These are phyloP conservation scores for Neonectria punicea DNA, from an alignment of 2,329 filamentous ascomycete species.

Conservation along the genomic window DNA sequence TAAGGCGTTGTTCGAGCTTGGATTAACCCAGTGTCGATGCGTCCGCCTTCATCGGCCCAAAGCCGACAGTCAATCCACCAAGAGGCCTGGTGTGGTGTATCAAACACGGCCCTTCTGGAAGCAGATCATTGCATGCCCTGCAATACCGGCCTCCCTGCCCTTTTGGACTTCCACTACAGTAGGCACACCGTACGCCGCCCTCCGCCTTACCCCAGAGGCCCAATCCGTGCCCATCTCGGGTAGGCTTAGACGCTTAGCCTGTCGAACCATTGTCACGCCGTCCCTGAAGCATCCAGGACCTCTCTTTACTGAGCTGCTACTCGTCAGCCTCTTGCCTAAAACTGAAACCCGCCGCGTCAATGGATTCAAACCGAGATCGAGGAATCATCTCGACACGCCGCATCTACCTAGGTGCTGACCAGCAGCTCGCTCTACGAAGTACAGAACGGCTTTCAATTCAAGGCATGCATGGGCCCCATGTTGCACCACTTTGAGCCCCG, in stretches of 20 bases:
- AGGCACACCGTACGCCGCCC: conserved; percentile 15
- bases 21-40: conserved; percentile 9
- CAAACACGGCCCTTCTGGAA: conserved; percentile 36
- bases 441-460: conserved; percentile 6
- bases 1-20: conserved; percentile 17
- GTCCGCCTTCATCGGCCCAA: conserved; percentile 9
- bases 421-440: conserved; percentile 21
- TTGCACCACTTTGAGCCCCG: conserved; percentile 20
- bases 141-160: conserved; percentile 34
- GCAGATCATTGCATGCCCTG: conserved; percentile 31
- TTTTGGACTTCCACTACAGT: conserved; percentile 27
- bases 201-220: conserved; percentile 43
- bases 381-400: conserved; percentile 22
- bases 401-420: conserved; percentile 19
- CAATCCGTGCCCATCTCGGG: conserved; percentile 36
- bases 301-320: conserved; percentile 24
- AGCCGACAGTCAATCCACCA: conserved; percentile 13
- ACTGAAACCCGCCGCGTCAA: conserved; percentile 39
- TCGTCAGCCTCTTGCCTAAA: conserved; percentile 39
- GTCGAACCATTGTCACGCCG: conserved; percentile 40
- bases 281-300: conserved; percentile 20
- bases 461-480: conserved; percentile 17
- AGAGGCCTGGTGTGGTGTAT: conserved; percentile 25
- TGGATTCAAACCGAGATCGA: conserved; percentile 33
- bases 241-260: conserved; percentile 20